Evolutionary conservation across 345 rosid genomes (phyloP), one percentile per base, ranked within the genome.

Genomic region (Raphanus raphanistrum): DNA sequence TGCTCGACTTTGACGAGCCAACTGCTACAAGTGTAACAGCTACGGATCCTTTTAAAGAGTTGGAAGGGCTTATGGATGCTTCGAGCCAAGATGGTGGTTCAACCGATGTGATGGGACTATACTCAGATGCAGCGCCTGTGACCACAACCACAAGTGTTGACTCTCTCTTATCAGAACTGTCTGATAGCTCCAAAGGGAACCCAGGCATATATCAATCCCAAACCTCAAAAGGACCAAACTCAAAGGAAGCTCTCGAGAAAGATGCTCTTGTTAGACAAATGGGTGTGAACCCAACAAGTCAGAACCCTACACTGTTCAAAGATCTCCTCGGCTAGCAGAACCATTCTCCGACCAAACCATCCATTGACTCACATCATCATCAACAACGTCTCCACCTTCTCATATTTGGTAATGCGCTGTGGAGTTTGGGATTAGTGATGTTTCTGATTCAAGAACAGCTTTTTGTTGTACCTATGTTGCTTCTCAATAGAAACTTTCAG

Each of bases 221-320:
- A 81, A 45, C 73, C 35, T 72, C 83, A 13, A 94, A 94, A 77
- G 96, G 96, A 50, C 96, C 94, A 55, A 87, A 86, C 79, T 73
- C 70, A 8, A 88, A 85, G 84, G 87, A 88, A 61, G 74, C 94
- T 15, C 81, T 90, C 75, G 92, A 89, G 81, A 94, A 89, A 84
- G 98, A 94, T 59, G 94, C 98, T n/a, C 89, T 86, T 31, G 90
- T 90, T 50, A 90, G 98, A 88, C 93, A 92, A 84, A 88, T 92
- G 96, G 98, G 98, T 38, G 97, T 93, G 66, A 91, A 76, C 66
- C 97, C 98, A 65, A 71, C 85, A 12, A 88, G 86, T 82, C 97
- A 87, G 81, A 93, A 91, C 71, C 98, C 98, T 16, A 90, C 87
- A 76, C 84, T 91, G 67, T 90, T 93, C 79, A 90, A 87, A 84